phyloP scores from a whole-genome alignment of 2,329 filamentous ascomycete genomes.

The Cytospora leucostoma region DNA sequence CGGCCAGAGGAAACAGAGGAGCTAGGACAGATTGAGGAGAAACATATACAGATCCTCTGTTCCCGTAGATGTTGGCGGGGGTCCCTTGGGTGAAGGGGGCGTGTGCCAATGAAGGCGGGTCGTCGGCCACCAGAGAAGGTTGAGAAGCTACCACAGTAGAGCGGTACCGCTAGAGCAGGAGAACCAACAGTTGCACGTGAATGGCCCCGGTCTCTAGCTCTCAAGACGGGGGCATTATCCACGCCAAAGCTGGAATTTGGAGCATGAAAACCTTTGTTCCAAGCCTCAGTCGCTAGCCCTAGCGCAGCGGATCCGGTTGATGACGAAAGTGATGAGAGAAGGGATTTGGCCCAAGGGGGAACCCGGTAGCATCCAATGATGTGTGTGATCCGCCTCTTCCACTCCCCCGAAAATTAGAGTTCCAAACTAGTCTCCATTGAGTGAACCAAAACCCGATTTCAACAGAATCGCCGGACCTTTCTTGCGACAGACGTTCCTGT shows the following conservation, averaged over 20 bases:
- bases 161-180: conserved; percentile 2
- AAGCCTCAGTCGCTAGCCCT: conserved; percentile 14
- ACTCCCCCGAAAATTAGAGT: conserved; percentile 21
- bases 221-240: conserved; percentile 4
- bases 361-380: conserved; percentile 21
- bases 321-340: conserved; percentile 13
- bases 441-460: conserved; percentile 17
- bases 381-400: conserved; percentile 23
- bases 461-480: conserved; percentile 22
- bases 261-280: conserved; percentile 15
- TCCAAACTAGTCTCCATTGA: conserved; percentile 20
- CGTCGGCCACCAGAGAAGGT: conserved; percentile 12
- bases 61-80: conserved; percentile 5
- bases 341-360: conserved; percentile 11
- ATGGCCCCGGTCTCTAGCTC: conserved; percentile 13
- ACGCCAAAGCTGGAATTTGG: conserved; percentile 15
- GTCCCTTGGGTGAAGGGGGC: conserved; percentile 4
- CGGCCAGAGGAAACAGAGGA: conserved; percentile 9
- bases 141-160: conserved; percentile 13
- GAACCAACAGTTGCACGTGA: conserved; percentile 13
- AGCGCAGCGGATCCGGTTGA: conserved; percentile 23
- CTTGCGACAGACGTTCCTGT: conserved; percentile 24
- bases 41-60: conserved; percentile 17
- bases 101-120: conserved; percentile 11
- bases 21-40: conserved; percentile 22